phyloP scores from a whole-genome alignment of 2,329 filamentous ascomycete genomes.

The Hypoxylon sp. region DNA sequence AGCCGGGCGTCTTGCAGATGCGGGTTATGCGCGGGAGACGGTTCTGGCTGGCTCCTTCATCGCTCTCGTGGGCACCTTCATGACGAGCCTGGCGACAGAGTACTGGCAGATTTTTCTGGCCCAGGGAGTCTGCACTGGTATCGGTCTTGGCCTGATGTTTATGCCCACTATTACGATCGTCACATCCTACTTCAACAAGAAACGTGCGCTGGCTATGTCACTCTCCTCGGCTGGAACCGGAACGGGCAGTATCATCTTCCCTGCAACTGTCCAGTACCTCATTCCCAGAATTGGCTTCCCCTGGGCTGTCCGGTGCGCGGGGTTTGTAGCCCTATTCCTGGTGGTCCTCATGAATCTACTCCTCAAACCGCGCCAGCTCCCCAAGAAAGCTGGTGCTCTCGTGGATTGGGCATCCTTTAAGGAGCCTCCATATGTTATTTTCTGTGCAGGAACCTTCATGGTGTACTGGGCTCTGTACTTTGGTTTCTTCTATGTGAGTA shows the following conservation, averaged over 20 bases:
- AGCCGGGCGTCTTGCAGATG: constrained; percentile 54
- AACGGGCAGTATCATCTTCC: constrained; percentile 75
- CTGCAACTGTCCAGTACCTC: constrained; percentile 69
- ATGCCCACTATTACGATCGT: constrained; percentile 67
- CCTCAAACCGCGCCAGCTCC: constrained; percentile 62
- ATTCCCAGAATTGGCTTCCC: constrained; percentile 74
- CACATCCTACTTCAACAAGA: constrained; percentile 71
- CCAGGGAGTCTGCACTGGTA: constrained; percentile 67
- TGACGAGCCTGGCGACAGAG: constrained; percentile 55
- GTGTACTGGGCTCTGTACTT: constrained; percentile 68
- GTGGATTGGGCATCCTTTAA: constrained; percentile 67
- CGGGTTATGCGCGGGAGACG: constrained; percentile 53
- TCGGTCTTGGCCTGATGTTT: constrained; percentile 69
- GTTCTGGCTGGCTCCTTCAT: constrained; percentile 55
- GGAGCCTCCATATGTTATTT: constrained; percentile 62
- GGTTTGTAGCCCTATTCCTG: constrained; percentile 70
- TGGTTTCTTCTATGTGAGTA: constrained; percentile 64
- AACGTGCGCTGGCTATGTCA: constrained; percentile 70
- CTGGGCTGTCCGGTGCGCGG: constrained; percentile 74
- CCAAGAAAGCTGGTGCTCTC: constrained; percentile 62
- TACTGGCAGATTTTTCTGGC: constrained; percentile 61
- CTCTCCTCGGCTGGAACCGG: constrained; percentile 72
- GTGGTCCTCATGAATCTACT: constrained; percentile 59
- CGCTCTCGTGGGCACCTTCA: constrained; percentile 58
- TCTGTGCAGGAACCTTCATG: constrained; percentile 57